A percentile compares a stretch with the other conserved stretches of the same genome.
phyloP scores from a whole-genome alignment of 805 yeast genomes.

The Grigorovia humatica region DNA sequence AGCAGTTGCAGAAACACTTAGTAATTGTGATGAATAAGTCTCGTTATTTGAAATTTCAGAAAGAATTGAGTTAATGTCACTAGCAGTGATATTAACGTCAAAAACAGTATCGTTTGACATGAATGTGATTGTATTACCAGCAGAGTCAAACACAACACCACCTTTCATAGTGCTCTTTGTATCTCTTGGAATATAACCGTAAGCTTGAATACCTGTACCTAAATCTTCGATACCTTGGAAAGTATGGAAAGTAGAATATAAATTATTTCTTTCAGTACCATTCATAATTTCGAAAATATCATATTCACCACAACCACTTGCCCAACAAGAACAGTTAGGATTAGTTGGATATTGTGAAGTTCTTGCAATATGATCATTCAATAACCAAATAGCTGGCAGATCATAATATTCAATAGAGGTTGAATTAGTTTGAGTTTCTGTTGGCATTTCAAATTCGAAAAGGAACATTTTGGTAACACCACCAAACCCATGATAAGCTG shows the following conservation, averaged over 20 bases:
- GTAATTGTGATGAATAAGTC: conserved; percentile 19
- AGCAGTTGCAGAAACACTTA: conserved; percentile 31
- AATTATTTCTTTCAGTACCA: conserved; percentile 41
- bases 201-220: conserved; percentile 45
- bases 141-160: conserved; percentile 58
- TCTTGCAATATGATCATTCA: conserved; percentile 64
- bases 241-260: conserved; percentile 63
- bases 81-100: conserved; percentile 34
- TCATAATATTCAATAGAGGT: conserved; percentile 33
- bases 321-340: conserved; percentile 64
- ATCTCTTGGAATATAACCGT: conserved; percentile 49
- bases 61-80: conserved; percentile 40
- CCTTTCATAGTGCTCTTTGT: conserved; percentile 46
- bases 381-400: conserved; percentile 70
- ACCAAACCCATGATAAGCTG: conserved; percentile 62
- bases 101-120: conserved; percentile 44
- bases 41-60: conserved; percentile 25
- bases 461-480: conserved; percentile 63
- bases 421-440: conserved; percentile 34
- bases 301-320: conserved; percentile 69
- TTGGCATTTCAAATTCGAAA: conserved; percentile 61
- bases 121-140: conserved; percentile 54
- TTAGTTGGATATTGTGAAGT: conserved; percentile 56
- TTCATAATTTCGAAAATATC: conserved; percentile 71
- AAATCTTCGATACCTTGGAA: conserved; percentile 56